phyloP scores from a whole-genome alignment of 768 basidiomycete genomes.

The Macrolepiota albuminosa region DNA sequence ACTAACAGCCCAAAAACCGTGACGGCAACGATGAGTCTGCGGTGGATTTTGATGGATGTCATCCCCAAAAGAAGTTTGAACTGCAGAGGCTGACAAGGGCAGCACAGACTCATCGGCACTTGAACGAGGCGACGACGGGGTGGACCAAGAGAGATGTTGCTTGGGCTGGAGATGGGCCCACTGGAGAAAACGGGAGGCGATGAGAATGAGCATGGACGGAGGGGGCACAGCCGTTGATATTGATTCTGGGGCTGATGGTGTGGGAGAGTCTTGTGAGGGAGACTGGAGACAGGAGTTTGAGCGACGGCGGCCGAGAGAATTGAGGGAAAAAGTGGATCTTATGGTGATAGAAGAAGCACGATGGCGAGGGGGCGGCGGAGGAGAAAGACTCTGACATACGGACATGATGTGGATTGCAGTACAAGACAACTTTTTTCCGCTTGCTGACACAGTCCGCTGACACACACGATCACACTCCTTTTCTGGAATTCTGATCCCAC shows the following conservation, averaged over 20 bases:
- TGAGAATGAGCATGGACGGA: slow-evolving; percentile 46
- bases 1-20: slow-evolving; percentile 28
- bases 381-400: slow-evolving; percentile 17
- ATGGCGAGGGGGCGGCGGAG: slow-evolving; percentile 43
- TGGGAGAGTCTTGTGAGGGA: slow-evolving; percentile 14
- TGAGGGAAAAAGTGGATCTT: slow-evolving; percentile 44
- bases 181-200: slow-evolving; percentile 48
- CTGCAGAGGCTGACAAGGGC: slow-evolving; percentile 45
- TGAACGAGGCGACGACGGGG: slow-evolving; percentile 41
- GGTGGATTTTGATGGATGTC: slow-evolving; percentile 30
- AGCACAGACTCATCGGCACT: slow-evolving; percentile 43
- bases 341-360: slow-evolving; percentile 60
- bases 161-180: slow-evolving; percentile 44
- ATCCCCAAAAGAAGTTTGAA: slow-evolving; percentile 38
- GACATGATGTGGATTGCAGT: slow-evolving; percentile 11
- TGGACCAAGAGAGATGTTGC: slow-evolving; percentile 37
- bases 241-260: slow-evolving; percentile 9
- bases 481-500: neutral
- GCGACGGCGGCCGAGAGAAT: slow-evolving; percentile 50
- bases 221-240: slow-evolving; percentile 18
- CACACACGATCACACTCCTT: slow-evolving; percentile 9
- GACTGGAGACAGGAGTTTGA: slow-evolving; percentile 42
- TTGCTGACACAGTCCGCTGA: slow-evolving; percentile 11
- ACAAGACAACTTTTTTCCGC: neutral
- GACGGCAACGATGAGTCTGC: slow-evolving; percentile 21